Evolutionary conservation across 2,329 filamentous ascomycete genomes (phyloP).

Genomic region (Thielaviopsis ethacetica): DNA sequence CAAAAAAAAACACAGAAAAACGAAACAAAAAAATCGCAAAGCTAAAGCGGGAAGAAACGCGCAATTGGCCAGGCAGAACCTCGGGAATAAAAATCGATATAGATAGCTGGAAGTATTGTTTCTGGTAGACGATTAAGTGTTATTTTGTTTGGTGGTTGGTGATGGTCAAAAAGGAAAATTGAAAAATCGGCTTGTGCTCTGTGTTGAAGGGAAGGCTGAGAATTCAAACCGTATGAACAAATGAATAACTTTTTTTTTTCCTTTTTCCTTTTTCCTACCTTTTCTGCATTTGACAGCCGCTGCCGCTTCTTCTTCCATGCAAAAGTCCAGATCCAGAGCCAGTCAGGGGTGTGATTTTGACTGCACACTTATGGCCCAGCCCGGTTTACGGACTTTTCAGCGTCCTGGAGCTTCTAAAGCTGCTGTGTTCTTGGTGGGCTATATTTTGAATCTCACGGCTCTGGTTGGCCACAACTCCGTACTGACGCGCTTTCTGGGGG

Average conservation of each 20-base stretch:
- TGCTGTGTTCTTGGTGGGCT: background rate
- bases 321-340: background rate
- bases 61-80: background rate
- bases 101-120: too few relatives aligned
- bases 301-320: background rate
- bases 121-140: background rate
- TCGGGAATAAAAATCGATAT: background rate
- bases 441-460: background rate
- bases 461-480: background rate
- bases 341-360: background rate
- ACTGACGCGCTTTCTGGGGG: background rate
- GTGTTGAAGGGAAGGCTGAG: background rate
- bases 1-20: background rate
- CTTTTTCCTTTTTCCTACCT: too few relatives aligned
- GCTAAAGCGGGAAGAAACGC: background rate
- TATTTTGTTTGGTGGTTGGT: background rate
- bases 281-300: background rate
- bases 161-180: background rate
- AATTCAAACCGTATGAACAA: background rate
- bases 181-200: background rate
- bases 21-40: background rate
- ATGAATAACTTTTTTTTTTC: background rate
- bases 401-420: background rate
- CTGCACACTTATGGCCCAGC: background rate
- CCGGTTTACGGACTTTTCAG: background rate